Evolutionary conservation across 1,139 yeast genomes (phyloP), one percentile per base, ranked within the genome.

Genomic region (Kurtzmaniella quercitrusa): DNA sequence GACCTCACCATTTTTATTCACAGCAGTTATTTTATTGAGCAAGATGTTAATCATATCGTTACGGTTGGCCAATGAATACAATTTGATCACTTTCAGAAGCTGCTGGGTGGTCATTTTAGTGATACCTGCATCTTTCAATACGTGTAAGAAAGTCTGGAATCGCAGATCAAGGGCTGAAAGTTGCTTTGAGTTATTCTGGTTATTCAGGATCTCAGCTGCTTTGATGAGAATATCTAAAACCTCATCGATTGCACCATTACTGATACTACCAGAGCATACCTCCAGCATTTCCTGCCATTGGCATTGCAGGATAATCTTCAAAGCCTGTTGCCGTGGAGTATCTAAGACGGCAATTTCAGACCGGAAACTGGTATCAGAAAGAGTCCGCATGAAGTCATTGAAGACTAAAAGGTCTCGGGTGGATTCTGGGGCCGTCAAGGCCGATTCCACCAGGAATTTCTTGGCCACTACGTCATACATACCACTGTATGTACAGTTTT

Each of bases 41-140:
- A 72, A 50, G 19, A 68, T 48, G 38, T 61, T 58, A 48, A 71
- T 57, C 8, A 53, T 45, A 4, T 60, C 63, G 14, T 46, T 53
- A 2, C 65, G 60, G 14, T 57, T 54, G 14, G 53, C 51, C 3
- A 50, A 39, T 0, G 68, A 56, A 45, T 71, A 60, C 33, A 69
- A 54, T 21, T 55, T 46, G 23, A 71, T 58, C 1, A 70, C 49
- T 11, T 50, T 52, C 11, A 48, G 41, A 37, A 72, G 59, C 40
- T 65, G 63, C 3, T 52, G 48, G 3, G 55, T 50, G 1, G 62
- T 53, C 16, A 70, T 48, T 14, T 49, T 45, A 17, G 48, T 52
- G 40, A 59, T 44, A 3, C 53, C 46, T 5, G 58, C 47, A 3
- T 52, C 39, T 41, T 60, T 59, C 46, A 66, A 60, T 25, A 64